Conservation (phyloP, 2,329 filamentous ascomycete species). For the Nemania sp. region DNA sequence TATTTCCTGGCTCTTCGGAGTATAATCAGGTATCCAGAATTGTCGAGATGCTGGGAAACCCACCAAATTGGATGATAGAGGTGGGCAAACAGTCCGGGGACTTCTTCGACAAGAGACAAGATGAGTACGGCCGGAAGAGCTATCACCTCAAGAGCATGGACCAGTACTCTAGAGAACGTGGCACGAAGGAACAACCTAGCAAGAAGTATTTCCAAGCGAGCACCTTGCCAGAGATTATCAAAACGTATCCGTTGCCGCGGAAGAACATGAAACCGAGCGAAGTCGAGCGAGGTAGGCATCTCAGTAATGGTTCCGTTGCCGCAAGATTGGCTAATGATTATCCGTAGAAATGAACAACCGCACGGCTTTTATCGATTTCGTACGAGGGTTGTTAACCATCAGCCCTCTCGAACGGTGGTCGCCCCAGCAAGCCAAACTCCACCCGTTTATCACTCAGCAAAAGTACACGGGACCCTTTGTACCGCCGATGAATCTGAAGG, state of each 20-base stretch:
- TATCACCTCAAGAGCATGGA: conserved; percentile 97
- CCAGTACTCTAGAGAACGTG: conserved; percentile 93
- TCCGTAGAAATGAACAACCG: conserved; percentile 93
- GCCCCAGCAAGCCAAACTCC: conserved; percentile 93
- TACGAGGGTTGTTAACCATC: conserved; percentile 87
- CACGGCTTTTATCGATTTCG: conserved; percentile 96
- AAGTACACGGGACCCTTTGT: conserved; percentile 97
- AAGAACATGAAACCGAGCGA: conserved; percentile 99
- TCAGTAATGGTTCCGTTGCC: conserved; percentile 12
- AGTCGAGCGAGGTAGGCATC: conserved; percentile 82
- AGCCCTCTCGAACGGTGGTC: conserved; percentile 98
- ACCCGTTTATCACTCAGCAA: conserved; percentile 97
- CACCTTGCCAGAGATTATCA: conserved; percentile 94
- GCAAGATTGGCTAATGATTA: conserved; percentile 18
- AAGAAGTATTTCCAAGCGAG: conserved; percentile 99
- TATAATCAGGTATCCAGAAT: conserved; percentile 98
- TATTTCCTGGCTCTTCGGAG: conserved; percentile 97
- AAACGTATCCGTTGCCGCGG: conserved; percentile 95
- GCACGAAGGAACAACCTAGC: conserved; percentile 96
- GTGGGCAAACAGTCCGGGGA: conserved; percentile 97
- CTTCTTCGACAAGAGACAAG: conserved; percentile 90
- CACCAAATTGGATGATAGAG: conserved; percentile 98
- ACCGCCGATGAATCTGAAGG: conserved; percentile 94
- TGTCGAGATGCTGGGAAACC: conserved; percentile 95
- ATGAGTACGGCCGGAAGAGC: conserved; percentile 89